phyloP scores from a whole-genome alignment of 306 rosid species.

The Calophaca sinica region DNA sequence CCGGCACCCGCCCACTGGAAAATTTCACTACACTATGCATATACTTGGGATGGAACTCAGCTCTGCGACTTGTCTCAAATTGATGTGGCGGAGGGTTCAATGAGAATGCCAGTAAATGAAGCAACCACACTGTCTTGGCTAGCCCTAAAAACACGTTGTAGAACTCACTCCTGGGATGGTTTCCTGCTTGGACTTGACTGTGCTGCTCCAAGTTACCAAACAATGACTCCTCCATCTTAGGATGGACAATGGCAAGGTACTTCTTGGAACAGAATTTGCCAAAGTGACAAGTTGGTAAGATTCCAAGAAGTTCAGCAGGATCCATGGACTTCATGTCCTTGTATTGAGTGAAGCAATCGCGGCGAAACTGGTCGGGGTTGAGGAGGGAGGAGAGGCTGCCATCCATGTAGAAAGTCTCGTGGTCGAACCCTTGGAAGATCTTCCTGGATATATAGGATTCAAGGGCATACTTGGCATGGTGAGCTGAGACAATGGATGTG shows the following conservation, averaged over 20 bases:
- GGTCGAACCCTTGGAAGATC: conserved; percentile 89
- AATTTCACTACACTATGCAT: conserved; percentile 87
- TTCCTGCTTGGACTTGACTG: conserved; percentile 69
- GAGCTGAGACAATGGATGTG: conserved; percentile 54
- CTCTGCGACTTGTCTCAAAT: conserved; percentile 92
- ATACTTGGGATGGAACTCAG: conserved; percentile 76
- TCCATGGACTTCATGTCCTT: conserved; percentile 93
- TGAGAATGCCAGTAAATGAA: conserved; percentile 94
- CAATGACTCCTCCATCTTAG: conserved; percentile 97
- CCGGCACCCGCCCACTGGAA: conserved; percentile 63
- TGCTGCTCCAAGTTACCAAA: conserved; percentile 90
- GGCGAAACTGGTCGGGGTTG: conserved; percentile 87
- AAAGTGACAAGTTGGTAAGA: conserved; percentile 84
- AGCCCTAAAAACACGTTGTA: conserved; percentile 74
- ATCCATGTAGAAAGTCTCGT: conserved; percentile 95
- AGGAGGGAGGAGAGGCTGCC: conserved; percentile 93
- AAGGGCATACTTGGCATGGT: conserved; percentile 87
- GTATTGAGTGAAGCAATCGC: conserved; percentile 84
- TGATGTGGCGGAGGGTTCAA: conserved; percentile 84
- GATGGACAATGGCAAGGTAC: conserved; percentile 88
- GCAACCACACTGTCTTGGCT: conserved; percentile 89
- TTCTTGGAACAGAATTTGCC: conserved; percentile 92
- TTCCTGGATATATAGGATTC: conserved; percentile 83
- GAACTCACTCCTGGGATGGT: conserved; percentile 85
- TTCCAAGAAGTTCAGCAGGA: conserved; percentile 87